Percentiles rank a stretch among this genome's conserved stretches.
Evolutionary conservation across 352 stramenopile species (phyloP).

Genomic region (Peronospora farinosa): DNA sequence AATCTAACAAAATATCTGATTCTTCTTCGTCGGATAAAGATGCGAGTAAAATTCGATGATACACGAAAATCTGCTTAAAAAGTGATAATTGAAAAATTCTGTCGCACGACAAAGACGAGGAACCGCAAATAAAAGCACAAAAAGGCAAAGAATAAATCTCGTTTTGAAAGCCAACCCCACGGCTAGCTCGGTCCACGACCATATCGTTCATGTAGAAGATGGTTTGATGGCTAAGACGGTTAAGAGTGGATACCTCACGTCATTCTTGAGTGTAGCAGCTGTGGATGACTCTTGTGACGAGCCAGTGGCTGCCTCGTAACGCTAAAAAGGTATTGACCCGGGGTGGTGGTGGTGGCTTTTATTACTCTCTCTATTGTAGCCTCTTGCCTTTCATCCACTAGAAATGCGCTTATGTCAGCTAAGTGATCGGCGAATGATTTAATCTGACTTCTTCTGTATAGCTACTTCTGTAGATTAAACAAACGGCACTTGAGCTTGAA

Average conservation of each 20-base stretch:
- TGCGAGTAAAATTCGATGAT: conserved; percentile 33
- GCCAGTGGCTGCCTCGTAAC: conserved; percentile 39
- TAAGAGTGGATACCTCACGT: conserved; percentile 54
- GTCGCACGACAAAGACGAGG: conserved; percentile 47
- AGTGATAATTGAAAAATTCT: no score
- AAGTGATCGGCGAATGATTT: conserved; percentile 81
- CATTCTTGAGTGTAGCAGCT: conserved; percentile 55
- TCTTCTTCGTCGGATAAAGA: conserved; percentile 10
- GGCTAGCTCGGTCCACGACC: conserved; percentile 9
- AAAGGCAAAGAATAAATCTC: conserved; percentile 7
- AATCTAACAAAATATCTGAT: conserved; percentile 22
- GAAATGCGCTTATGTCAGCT: conserved; percentile 53
- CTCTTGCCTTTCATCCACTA: conserved; percentile 72
- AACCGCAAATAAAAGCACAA: conserved; percentile 20
- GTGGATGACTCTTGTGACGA: conserved; percentile 63
- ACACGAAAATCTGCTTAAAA: no score
- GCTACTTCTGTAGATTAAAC: conserved; percentile 54
- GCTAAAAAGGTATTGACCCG: conserved; percentile 19
- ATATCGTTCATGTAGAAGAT: conserved; percentile 6
- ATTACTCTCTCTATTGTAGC: conserved; percentile 59
- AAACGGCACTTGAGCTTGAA: conserved; percentile 36
- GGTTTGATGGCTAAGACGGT: conserved; percentile 44
- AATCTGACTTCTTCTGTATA: conserved; percentile 62
- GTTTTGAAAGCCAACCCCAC: conserved; percentile 6
- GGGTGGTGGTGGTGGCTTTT: conserved; percentile 63